Conservation (phyloP, 208 protist species). For the Acanthamoeba rhysodes region DNA sequence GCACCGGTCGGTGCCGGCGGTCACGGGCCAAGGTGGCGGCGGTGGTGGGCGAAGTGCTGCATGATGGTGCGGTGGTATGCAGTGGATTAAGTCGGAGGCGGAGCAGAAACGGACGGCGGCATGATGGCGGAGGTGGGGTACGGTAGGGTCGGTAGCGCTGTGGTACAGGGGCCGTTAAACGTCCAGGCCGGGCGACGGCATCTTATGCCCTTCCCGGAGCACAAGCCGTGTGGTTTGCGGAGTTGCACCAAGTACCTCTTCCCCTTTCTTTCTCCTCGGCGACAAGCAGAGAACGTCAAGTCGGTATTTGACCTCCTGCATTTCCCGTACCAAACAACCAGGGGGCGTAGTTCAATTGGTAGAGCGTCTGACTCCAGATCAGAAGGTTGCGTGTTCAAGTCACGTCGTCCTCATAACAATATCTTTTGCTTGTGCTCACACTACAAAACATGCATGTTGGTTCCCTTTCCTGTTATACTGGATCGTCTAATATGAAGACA, state of each 20-base stretch:
- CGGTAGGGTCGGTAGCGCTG: background rate
- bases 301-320: no score
- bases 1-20: background rate
- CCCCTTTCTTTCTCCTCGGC: conserved; percentile 37
- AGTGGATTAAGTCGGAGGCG: background rate
- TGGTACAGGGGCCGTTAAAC: background rate
- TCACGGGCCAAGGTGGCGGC: background rate
- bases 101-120: background rate
- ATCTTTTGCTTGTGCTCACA: no score
- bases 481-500: no score
- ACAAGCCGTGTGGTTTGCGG: background rate
- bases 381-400: conserved; percentile 75
- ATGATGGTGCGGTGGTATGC: background rate
- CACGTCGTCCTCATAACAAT: conserved; percentile 44
- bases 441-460: no score
- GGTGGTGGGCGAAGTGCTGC: background rate
- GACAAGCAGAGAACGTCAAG: no score
- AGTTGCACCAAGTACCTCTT: background rate
- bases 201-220: background rate
- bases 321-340: no score
- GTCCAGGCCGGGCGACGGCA: background rate
- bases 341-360: conserved; percentile 71
- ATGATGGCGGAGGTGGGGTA: background rate
- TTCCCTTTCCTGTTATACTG: no score
- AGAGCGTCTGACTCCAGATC: conserved; percentile 74